A percentile compares a stretch with the other conserved stretches of the same genome.
Evolutionary conservation across 208 protist species (phyloP).

Genomic region (Wallacemonas sp.): DNA sequence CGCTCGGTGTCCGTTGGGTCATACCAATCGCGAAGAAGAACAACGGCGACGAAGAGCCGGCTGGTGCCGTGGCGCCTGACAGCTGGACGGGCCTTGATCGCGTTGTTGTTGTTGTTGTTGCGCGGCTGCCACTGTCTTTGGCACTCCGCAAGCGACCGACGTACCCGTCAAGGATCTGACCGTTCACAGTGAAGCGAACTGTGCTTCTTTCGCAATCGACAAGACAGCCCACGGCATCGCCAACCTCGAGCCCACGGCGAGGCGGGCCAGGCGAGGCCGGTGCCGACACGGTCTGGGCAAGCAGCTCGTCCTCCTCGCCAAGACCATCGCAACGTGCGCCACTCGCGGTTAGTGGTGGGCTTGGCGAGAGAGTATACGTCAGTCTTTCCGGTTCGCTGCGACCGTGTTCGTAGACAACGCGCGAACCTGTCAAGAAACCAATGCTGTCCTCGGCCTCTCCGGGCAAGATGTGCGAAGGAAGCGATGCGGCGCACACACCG

Average conservation of each 20-base stretch:
- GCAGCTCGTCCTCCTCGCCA: conserved; percentile 10
- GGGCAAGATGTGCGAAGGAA: conserved; percentile 53
- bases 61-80: no score
- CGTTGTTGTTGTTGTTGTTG: neutral
- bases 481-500: conserved; percentile 45
- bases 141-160: neutral
- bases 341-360: conserved; percentile 15
- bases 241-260: conserved; percentile 31
- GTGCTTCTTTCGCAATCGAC: conserved; percentile 63
- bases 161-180: conserved; percentile 10
- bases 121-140: neutral
- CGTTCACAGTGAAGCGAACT: conserved; percentile 74
- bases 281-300: no score
- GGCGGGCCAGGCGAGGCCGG: conserved; percentile 9
- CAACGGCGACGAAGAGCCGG: conserved; percentile 4
- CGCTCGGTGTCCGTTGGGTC: conserved; percentile 29
- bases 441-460: conserved; percentile 66
- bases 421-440: conserved; percentile 67
- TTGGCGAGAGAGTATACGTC: conserved; percentile 23
- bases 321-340: no score
- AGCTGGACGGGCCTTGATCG: no score
- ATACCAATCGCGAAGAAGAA: conserved; percentile 71
- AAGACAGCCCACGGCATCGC: conserved; percentile 68
- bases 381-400: conserved; percentile 41
- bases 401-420: conserved; percentile 63